Evolutionary conservation across 805 yeast species (phyloP).

Genomic region (Candida piceae): DNA sequence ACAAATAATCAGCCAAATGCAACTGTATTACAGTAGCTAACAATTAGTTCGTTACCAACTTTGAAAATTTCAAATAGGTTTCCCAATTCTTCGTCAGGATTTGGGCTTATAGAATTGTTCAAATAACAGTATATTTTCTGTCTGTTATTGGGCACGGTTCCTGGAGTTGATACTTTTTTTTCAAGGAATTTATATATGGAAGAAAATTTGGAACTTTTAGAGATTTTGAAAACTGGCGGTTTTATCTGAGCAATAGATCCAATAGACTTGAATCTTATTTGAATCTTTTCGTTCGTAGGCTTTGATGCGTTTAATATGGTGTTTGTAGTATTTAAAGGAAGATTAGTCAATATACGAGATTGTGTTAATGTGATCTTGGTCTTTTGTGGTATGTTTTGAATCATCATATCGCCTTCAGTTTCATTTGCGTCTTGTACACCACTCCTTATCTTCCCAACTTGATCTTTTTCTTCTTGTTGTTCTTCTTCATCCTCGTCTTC

Average conservation of each 20-base stretch:
- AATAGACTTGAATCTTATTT: slow-evolving; percentile 53
- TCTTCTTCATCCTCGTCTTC: slow-evolving; percentile 2
- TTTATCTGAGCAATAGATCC: slow-evolving; percentile 48
- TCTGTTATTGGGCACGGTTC: slow-evolving; percentile 3
- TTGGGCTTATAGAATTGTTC: slow-evolving; percentile 42
- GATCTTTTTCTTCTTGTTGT: slow-evolving; percentile 4
- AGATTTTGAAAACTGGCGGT: slow-evolving; percentile 48
- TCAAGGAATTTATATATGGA: slow-evolving; percentile 42
- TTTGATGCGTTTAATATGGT: slow-evolving; percentile 17
- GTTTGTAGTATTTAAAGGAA: slow-evolving; percentile 21
- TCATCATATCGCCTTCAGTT: slow-evolving; percentile 8
- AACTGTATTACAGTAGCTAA: slow-evolving; percentile 41
- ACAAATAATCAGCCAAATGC: slow-evolving; percentile 37
- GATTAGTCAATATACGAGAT: slow-evolving; percentile 21
- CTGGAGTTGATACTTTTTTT: slow-evolving; percentile 27
- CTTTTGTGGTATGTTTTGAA: slow-evolving; percentile 17
- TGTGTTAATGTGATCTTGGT: slow-evolving; percentile 28
- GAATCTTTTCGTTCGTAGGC: slow-evolving; percentile 29
- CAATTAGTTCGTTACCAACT: slow-evolving; percentile 35
- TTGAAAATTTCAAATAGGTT: slow-evolving; percentile 33
- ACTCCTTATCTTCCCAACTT: slow-evolving; percentile 6
- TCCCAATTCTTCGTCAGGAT: slow-evolving; percentile 39
- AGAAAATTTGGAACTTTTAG: slow-evolving; percentile 41
- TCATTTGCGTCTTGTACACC: slow-evolving; percentile 3
- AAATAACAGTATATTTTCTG: slow-evolving; percentile 35